Evolutionary conservation across 768 basidiomycete genomes (phyloP).

Genomic region (Rhodotorula toruloides): DNA sequence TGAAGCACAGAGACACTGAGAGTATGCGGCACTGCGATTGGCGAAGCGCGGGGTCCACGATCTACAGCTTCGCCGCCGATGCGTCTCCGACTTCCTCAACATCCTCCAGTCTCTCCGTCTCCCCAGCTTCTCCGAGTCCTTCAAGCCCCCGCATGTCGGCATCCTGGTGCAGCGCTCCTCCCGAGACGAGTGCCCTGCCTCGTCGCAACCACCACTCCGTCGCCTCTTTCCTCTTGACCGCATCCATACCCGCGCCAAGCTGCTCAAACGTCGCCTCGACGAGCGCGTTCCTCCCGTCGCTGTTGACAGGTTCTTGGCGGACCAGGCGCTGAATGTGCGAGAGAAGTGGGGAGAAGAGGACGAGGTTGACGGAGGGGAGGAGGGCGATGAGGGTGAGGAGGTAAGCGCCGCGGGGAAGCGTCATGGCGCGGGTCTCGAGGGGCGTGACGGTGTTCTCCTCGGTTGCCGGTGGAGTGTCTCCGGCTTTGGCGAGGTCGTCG

Average conservation of each 20-base stretch:
- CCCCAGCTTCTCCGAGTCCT: not conserved
- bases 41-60: too few relatives aligned
- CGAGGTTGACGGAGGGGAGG: constrained; percentile 27
- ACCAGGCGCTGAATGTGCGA: constrained; percentile 13
- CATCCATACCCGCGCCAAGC: constrained; percentile 36
- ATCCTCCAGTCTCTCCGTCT: not conserved
- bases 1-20: too few relatives aligned
- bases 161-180: not conserved
- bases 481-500: constrained; percentile 1
- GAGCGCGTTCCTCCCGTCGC: constrained; percentile 30
- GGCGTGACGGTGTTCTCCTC: not conserved
- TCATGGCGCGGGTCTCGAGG: constrained; percentile 22
- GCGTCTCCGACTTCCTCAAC: not conserved
- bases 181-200: constrained; percentile 1
- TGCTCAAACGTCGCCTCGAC: constrained; percentile 27
- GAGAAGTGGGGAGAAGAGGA: constrained; percentile 21
- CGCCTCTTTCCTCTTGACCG: constrained; percentile 33
- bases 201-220: constrained; percentile 36
- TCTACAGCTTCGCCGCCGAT: too few relatives aligned
- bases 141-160: not conserved
- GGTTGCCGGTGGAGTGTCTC: not conserved
- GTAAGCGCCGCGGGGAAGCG: constrained; percentile 24
- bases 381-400: constrained; percentile 38
- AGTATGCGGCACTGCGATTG: too few relatives aligned
- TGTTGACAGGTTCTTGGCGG: constrained; percentile 1